Evolutionary conservation across 2,329 filamentous ascomycete species (phyloP), one percentile per base, ranked within the genome.

Genomic region (Alternaria sp.): DNA sequence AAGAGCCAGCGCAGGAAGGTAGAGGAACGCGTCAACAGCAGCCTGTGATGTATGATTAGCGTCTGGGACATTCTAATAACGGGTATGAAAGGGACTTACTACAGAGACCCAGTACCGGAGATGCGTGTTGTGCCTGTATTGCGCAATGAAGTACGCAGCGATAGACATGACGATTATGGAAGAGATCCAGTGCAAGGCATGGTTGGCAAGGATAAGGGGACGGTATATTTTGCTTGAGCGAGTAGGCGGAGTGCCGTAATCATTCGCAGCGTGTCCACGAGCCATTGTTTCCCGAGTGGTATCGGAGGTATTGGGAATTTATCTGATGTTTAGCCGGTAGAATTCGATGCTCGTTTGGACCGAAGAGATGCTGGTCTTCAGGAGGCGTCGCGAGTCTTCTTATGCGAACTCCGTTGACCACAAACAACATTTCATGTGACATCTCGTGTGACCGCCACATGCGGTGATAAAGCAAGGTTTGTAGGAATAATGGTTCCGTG

Each of bases 111-210:
- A 69, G 58, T 69, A 69, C 24, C 57, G 39, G 17, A 69, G 56
- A 46, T 69, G 66, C n/a, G 60, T 59, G 33, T 66, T 65, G 40
- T 58, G 42, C 2, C 40, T 41, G 50, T 17, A 67, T 2, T 59
- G 24, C 36, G 31, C 3, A 49, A 69, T 65, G 52, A 69, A 65
- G 59, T 66, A 69, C 0, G 62, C 62, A 13, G 65, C 54, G 33
- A 69, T 69, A 7, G 61, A 46, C 23, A 67, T 55, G 3, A 67
- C 66, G 40, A 69, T 67, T 24, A 67, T 8, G 10, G 65, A 61
- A 23, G 66, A 69, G 24, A 54, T 46, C 29, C 50, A 59, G 46
- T 69, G 66, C 36, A 69, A 26, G 0, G 56, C 39, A 33, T 69
- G 61, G 52, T 59, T 67, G 6, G 61, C 60, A 10, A 62, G 54